These are phyloP conservation scores for Venturia nashicola DNA, from an alignment of 2,329 filamentous ascomycete genomes.

Conservation along the genomic window DNA sequence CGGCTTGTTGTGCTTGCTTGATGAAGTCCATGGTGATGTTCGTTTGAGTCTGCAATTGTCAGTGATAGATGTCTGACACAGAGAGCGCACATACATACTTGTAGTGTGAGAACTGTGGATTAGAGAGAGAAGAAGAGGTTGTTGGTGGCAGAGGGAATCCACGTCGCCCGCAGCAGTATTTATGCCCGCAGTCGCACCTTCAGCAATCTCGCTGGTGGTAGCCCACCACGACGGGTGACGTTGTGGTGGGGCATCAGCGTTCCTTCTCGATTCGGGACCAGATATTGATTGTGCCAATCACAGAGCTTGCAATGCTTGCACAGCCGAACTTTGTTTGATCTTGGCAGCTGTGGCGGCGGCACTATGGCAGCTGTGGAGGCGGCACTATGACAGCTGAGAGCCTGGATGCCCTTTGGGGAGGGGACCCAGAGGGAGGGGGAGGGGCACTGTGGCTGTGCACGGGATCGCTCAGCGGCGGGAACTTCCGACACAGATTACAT, in stretches of 20 bases:
- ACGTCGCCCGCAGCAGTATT: not conserved
- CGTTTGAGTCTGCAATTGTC: not conserved
- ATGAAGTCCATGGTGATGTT: slow-evolving; percentile 6
- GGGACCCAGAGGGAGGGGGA: no score
- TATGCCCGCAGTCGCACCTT: not conserved
- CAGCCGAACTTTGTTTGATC: no score
- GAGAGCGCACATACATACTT: not conserved
- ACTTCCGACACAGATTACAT: not conserved
- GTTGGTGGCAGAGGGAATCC: not conserved
- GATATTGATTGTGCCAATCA: not conserved
- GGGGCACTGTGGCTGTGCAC: not conserved
- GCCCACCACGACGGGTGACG: not conserved
- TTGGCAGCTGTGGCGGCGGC: not conserved
- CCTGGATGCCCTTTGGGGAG: not conserved
- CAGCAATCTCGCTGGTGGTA: not conserved
- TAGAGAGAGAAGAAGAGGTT: not conserved
- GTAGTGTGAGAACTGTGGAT: not conserved
- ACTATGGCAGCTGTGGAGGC: not conserved
- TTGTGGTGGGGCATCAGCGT: not conserved
- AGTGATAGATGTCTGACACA: not conserved
- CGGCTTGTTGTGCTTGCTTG: slow-evolving; percentile 5
- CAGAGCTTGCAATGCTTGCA: not conserved
- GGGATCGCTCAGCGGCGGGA: not conserved
- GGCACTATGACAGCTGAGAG: not conserved
- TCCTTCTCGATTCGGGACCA: not conserved